phyloP scores from a whole-genome alignment of 805 yeast genomes.

The Yarrowia yakushimensis region DNA sequence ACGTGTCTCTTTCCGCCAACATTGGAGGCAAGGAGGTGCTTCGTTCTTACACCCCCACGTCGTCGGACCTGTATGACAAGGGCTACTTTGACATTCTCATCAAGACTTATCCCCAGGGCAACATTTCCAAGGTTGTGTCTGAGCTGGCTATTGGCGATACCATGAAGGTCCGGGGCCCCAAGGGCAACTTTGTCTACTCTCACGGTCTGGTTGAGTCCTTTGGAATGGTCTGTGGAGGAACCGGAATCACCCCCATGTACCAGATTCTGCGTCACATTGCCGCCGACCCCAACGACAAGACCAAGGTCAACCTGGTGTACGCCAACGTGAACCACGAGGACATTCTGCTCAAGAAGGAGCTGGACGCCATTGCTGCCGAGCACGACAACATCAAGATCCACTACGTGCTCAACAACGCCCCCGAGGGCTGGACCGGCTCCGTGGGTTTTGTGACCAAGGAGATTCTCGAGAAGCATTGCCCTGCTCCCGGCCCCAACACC shows the following conservation, averaged over 20 bases:
- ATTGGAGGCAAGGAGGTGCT: conserved; percentile 78
- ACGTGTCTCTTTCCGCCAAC: conserved; percentile 72
- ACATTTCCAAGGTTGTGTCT: conserved; percentile 71
- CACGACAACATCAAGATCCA: conserved; percentile 57
- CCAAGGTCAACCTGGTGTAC: conserved; percentile 69
- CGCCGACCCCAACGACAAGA: conserved; percentile 69
- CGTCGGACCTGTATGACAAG: conserved; percentile 54
- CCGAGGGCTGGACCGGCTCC: conserved; percentile 75
- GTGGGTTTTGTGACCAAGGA: conserved; percentile 81
- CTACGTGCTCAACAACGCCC: conserved; percentile 68
- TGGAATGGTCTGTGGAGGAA: conserved; percentile 95
- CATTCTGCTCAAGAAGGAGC: conserved; percentile 73
- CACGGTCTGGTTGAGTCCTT: conserved; percentile 70
- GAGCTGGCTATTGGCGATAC: conserved; percentile 72
- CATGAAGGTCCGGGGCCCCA: conserved; percentile 78
- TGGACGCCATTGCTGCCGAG: conserved; percentile 58
- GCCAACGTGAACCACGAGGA: conserved; percentile 79
- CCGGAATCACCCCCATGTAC: conserved; percentile 95
- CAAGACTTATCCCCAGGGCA: conserved; percentile 81
- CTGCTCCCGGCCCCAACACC: conserved; percentile 55
- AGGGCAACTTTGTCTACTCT: conserved; percentile 79
- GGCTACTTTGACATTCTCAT: conserved; percentile 83
- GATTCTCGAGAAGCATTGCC: conserved; percentile 58
- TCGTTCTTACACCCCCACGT: conserved; percentile 86
- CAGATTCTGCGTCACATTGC: conserved; percentile 78